Base-by-base conservation (phyloP, 2,329 filamentous ascomycete species). In the Fusarium brevicatenulatum region DNA sequence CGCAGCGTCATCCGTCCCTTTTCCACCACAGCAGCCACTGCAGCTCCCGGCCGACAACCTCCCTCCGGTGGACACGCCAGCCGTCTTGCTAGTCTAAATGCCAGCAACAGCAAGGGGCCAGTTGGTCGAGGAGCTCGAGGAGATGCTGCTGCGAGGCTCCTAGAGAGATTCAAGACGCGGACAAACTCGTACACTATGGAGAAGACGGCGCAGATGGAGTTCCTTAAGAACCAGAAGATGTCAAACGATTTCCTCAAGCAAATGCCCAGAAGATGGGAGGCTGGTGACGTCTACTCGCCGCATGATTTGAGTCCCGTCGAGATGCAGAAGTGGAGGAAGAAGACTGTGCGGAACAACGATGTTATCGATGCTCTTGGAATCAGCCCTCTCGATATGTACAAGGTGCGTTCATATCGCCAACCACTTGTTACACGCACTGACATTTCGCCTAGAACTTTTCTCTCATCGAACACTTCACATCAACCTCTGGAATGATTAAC, bases 381-480 rank as follows among this genome's bases (percentile, higher is more conserved):
- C 67, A 92, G 94, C 75, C 95, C 96, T 19, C 77, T 96, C 66
- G 89, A 93, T 74, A 90, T 96, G 83, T 99, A 98, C 84, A 94
- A 95, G 88, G 95, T 97, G 82, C 36, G 74, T 55, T 10, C n/a
- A n/a, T 39, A 57, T 10, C 12, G 19, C 25, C 28, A 13, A 58
- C 19, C 32, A 36, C 11, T 7, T 23, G 18, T 40, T 34, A 11
- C 19, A 23, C 13, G 15, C n/a, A 36, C 55, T 76, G 19, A 77
- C 53, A 15, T 18, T 5, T 58, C 40, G 5, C 36, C 56, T 53
- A 97, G 95, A 99, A 99, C 84, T 97, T 97, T 81, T 90, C 93
- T 42, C 90, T 99, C 69, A 92, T 98, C 83, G 93, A 93, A 37
- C 95, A 98, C 81, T 98, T 93, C 81, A 92, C 96, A 78, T 94